These are phyloP conservation scores for Amanita rubescens DNA, from an alignment of 768 basidiomycete genomes.

Conservation along the genomic window DNA sequence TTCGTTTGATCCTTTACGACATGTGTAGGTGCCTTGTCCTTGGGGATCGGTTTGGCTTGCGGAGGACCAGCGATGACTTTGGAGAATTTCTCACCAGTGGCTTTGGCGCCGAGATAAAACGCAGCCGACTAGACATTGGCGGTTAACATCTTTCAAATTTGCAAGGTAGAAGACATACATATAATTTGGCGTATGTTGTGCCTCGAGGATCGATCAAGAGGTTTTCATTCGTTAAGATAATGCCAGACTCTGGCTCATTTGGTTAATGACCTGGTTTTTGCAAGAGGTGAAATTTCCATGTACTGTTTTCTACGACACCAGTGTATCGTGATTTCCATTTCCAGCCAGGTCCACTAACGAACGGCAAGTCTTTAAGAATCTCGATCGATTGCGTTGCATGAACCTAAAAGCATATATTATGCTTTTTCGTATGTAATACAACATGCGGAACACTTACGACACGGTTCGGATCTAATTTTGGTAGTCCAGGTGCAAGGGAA, in stretches of 20 bases:
- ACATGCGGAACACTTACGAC: conserved; percentile 38
- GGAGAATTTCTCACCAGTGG: conserved; percentile 51
- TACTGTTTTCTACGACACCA: conserved; percentile 79
- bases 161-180: conserved; percentile 29
- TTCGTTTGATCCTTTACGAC: conserved; percentile 55
- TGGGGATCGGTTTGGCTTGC: conserved; percentile 52
- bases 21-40: conserved; percentile 54
- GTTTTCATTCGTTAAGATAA: conserved; percentile 61
- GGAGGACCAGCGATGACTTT: conserved; percentile 57
- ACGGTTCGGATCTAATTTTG: conserved; percentile 60
- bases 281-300: conserved; percentile 16
- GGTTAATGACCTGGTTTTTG: background rate
- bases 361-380: conserved; percentile 69
- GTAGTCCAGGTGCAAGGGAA: conserved; percentile 54
- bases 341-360: conserved; percentile 76
- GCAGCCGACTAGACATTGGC: conserved; percentile 41
- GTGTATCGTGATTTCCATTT: conserved; percentile 56
- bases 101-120: conserved; percentile 65
- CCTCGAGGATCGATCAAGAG: conserved; percentile 57
- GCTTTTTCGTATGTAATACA: background rate
- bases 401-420: conserved; percentile 36
- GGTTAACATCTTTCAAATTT: background rate
- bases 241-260: conserved; percentile 53
- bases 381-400: conserved; percentile 79
- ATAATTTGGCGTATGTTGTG: conserved; percentile 52